Evolutionary conservation across 2,329 filamentous ascomycete species (phyloP), one percentile per base, ranked within the genome.

Genomic region (Dendrostoma leiphaemia): DNA sequence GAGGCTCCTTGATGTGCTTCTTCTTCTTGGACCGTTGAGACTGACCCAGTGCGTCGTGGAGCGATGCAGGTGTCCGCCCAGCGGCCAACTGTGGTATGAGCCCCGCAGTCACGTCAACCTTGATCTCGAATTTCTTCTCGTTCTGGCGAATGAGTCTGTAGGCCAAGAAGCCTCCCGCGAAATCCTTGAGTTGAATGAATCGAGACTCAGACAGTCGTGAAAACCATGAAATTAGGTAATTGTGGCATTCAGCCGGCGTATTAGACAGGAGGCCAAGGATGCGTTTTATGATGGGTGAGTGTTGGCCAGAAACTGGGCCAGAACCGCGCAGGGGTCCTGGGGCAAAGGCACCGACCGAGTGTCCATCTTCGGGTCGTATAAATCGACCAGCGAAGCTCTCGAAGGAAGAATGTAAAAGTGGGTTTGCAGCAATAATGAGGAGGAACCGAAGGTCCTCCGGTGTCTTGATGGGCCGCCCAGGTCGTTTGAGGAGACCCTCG

Each of bases 211-310:
- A 81, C 60, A 88, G 84, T 44, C 84, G 81, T 12, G 88, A 84
- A 62, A 95, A 85, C 91, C 91, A 96, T 6, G 81, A 80, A 9
- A 91, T 83, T 24, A 96, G 71, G 62, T 88, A 83, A 51, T 87
- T 85, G 63, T 96, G 91, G 61, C 89, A 92, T 54, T 87, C 81
- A 54, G 83, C 82, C 0, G 90, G 80, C 12, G 89, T 76, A 67
- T 95, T 90, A 1, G 90, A 88, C 23, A 96, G 66, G 9, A 96
- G 73, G 1, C 92, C 92, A 24, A 96, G 69, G 35, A 95, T 85
- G 34, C 92, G 83, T 69, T 96, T 96, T 63, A 95, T 83, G 50
- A 96, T 88, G 4, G 88, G 88, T 2, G 89, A 91, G 69, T 96
- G 89, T 56, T 89, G 83, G 2, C 86, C 86, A 24, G 82, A 76